These are phyloP conservation scores for Teunomyces stri DNA, from an alignment of 805 yeast species.

Conservation along the genomic window DNA sequence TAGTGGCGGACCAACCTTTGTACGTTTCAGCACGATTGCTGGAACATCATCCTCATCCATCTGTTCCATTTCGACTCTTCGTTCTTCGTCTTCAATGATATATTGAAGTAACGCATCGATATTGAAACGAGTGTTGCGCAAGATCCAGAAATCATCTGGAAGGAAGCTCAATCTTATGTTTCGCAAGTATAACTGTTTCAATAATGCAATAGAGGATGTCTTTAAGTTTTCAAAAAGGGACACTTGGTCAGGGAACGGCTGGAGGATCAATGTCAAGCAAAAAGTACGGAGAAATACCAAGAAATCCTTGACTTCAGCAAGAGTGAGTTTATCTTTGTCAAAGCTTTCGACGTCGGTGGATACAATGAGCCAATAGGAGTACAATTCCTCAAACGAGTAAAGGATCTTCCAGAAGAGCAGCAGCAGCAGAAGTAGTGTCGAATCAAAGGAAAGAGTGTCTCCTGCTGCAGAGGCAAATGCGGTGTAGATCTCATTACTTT, in stretches of 20 bases:
- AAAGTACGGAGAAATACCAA: constrained; percentile 49
- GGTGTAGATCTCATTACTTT: constrained; percentile 14
- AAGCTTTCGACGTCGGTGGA: constrained; percentile 64
- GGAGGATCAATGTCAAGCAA: constrained; percentile 50
- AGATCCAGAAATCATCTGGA: constrained; percentile 52
- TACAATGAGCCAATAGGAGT: constrained; percentile 64
- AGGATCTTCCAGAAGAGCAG: constrained; percentile 35
- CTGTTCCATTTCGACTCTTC: constrained; percentile 14
- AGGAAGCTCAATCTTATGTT: constrained; percentile 61
- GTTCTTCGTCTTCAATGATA: constrained; percentile 45
- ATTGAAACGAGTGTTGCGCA: constrained; percentile 29
- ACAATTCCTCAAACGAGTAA: constrained; percentile 55
- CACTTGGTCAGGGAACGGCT: constrained; percentile 1
- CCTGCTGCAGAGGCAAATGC: constrained; percentile 6
- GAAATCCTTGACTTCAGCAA: constrained; percentile 38
- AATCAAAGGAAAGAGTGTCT: too few species aligned
- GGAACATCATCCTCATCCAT: constrained; percentile 10
- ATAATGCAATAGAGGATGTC: constrained; percentile 45
- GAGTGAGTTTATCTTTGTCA: constrained; percentile 37
- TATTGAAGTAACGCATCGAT: constrained; percentile 34
- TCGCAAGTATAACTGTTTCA: constrained; percentile 63
- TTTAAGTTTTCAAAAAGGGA: constrained; percentile 14
- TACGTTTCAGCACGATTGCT: not conserved
- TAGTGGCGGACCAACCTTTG: not conserved
- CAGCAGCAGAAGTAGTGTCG: not conserved